Evolutionary conservation across 768 basidiomycete genomes (phyloP).

Genomic region (Hydnum rufescens): DNA sequence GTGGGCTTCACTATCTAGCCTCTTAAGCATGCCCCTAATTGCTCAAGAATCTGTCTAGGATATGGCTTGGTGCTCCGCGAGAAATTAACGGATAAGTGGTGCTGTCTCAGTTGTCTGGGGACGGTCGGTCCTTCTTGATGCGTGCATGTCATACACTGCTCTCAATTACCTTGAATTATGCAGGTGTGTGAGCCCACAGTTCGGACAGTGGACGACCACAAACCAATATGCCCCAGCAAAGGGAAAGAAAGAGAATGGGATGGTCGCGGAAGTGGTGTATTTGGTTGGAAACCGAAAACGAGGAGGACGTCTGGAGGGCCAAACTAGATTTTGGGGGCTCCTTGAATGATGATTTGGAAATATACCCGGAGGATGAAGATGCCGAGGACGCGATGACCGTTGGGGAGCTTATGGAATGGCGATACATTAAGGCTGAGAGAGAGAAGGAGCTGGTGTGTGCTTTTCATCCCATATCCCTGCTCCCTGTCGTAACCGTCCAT

Average conservation of each 20-base stretch:
- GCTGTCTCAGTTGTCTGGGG: slow-evolving; percentile 18
- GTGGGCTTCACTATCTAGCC: background rate
- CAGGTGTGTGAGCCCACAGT: slow-evolving; percentile 52
- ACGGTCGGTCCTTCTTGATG: slow-evolving; percentile 18
- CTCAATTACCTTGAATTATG: background rate
- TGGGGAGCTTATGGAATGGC: slow-evolving; percentile 53
- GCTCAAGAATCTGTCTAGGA: slow-evolving; percentile 13
- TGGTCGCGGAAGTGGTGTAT: slow-evolving; percentile 43
- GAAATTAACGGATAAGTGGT: slow-evolving; percentile 58
- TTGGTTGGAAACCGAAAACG: slow-evolving; percentile 54
- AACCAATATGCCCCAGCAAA: slow-evolving; percentile 30
- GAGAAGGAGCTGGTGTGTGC: slow-evolving; percentile 45
- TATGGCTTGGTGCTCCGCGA: slow-evolving; percentile 51
- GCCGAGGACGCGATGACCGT: slow-evolving; percentile 39
- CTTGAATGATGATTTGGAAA: slow-evolving; percentile 16
- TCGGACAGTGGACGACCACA: slow-evolving; percentile 40
- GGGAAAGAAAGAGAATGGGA: slow-evolving; percentile 57
- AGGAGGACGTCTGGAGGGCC: slow-evolving; percentile 59
- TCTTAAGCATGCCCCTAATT: background rate
- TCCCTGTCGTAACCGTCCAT: background rate
- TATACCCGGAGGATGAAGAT: slow-evolving; percentile 14
- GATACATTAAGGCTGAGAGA: slow-evolving; percentile 46
- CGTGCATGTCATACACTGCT: slow-evolving; percentile 63
- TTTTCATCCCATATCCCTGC: background rate
- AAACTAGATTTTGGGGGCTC: slow-evolving; percentile 33